phyloP scores from a whole-genome alignment of 1,139 yeast genomes.

The Nakaseomyces kungkrabaensis region DNA sequence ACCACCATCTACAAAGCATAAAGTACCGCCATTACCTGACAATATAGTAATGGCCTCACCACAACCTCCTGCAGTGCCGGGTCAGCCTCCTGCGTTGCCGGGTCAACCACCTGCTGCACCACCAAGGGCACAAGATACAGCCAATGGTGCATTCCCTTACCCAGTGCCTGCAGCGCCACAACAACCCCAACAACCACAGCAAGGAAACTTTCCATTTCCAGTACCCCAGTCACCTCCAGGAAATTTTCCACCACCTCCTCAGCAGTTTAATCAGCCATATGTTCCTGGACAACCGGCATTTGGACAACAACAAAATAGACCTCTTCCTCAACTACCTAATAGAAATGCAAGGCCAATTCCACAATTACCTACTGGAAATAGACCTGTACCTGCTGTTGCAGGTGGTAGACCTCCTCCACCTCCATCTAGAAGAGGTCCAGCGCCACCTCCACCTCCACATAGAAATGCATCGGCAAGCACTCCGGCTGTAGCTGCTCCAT shows the following conservation, averaged over 20 bases:
- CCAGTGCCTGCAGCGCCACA: slow-evolving; percentile 22
- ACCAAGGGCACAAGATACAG: slow-evolving; percentile 14
- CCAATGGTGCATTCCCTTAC: slow-evolving; percentile 17
- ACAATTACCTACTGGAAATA: slow-evolving; percentile 33
- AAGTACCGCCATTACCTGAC: slow-evolving; percentile 5
- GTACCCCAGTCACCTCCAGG: slow-evolving; percentile 28
- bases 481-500: background rate
- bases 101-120: slow-evolving; percentile 10
- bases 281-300: slow-evolving; percentile 24
- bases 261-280: slow-evolving; percentile 31
- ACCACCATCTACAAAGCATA: slow-evolving; percentile 10
- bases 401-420: slow-evolving; percentile 30
- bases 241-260: slow-evolving; percentile 14
- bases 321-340: slow-evolving; percentile 17
- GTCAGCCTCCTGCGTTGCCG: slow-evolving; percentile 11
- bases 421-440: slow-evolving; percentile 27
- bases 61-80: slow-evolving; percentile 8
- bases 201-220: slow-evolving; percentile 14
- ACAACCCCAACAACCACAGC: background rate
- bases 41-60: slow-evolving; percentile 10
- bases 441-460: slow-evolving; percentile 23
- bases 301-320: slow-evolving; percentile 3
- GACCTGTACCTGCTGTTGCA: slow-evolving; percentile 23
- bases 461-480: slow-evolving; percentile 1
- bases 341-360: slow-evolving; percentile 29